Evolutionary conservation across 2,329 filamentous ascomycete genomes (phyloP).

Genomic region (Neofusicoccum ribis): DNA sequence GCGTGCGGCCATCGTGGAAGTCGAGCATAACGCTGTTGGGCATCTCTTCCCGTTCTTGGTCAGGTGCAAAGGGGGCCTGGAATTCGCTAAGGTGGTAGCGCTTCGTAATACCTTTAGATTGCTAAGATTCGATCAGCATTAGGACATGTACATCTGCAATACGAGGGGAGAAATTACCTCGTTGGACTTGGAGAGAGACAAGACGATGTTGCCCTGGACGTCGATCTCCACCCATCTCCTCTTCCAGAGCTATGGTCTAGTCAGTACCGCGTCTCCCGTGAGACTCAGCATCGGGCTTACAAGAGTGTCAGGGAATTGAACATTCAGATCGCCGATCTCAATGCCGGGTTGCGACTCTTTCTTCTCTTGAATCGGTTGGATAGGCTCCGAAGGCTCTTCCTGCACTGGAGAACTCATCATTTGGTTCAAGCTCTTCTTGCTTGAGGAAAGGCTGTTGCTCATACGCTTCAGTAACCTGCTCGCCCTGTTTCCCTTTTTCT

Average conservation of each 20-base stretch:
- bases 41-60: constrained; percentile 89
- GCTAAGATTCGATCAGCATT: constrained; percentile 23
- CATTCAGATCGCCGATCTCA: constrained; percentile 86
- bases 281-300: constrained; percentile 35
- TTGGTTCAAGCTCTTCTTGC: constrained; percentile 50
- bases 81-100: constrained; percentile 87
- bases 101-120: constrained; percentile 63
- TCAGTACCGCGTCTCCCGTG: constrained; percentile 18
- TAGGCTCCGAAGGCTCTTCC: constrained; percentile 34
- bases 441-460: constrained; percentile 59
- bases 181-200: constrained; percentile 69
- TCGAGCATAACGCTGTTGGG: constrained; percentile 77
- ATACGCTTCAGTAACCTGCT: constrained; percentile 67
- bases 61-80: constrained; percentile 74
- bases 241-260: constrained; percentile 71
- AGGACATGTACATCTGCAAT: not conserved
- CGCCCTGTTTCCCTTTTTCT: constrained; percentile 58
- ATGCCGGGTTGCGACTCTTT: constrained; percentile 46
- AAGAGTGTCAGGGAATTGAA: constrained; percentile 94
- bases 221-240: constrained; percentile 86
- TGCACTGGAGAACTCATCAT: constrained; percentile 38
- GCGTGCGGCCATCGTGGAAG: constrained; percentile 60
- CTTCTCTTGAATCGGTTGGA: constrained; percentile 4
- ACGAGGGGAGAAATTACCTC: constrained; percentile 34
- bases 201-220: constrained; percentile 76